Conservation (phyloP, 2,329 filamentous ascomycete species). For the Colletotrichum abscissum region DNA sequence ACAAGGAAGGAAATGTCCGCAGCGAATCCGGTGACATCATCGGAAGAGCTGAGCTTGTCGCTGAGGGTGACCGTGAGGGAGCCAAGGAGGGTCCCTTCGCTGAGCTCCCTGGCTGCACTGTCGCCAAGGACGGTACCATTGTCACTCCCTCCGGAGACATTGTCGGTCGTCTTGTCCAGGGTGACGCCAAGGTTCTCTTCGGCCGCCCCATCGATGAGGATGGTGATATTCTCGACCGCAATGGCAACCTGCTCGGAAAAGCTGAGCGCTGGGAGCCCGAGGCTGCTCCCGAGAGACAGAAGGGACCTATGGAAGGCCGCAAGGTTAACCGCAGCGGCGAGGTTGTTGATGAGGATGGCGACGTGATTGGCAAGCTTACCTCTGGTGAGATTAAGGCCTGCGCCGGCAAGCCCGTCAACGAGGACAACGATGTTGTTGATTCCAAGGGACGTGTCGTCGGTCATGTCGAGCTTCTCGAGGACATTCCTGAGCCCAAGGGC, state of each 20-base stretch:
- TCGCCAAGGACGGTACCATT: constrained; percentile 76
- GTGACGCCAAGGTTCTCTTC: constrained; percentile 77
- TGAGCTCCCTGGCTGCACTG: constrained; percentile 72
- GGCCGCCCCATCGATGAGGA: constrained; percentile 84
- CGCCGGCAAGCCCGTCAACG: constrained; percentile 76
- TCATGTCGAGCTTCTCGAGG: constrained; percentile 74
- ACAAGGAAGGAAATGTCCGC: constrained; percentile 77
- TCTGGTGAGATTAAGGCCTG: constrained; percentile 73
- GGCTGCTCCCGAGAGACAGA: constrained; percentile 61
- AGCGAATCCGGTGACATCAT: constrained; percentile 79
- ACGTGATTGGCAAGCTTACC: constrained; percentile 74
- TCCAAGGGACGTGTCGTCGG: constrained; percentile 74
- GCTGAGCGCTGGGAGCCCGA: constrained; percentile 67
- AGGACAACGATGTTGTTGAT: constrained; percentile 78
- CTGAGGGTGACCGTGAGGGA: constrained; percentile 73
- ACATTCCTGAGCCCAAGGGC: constrained; percentile 62
- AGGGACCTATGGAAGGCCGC: constrained; percentile 64
- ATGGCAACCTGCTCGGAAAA: constrained; percentile 69
- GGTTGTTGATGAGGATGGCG: constrained; percentile 68
- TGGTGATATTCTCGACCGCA: constrained; percentile 84
- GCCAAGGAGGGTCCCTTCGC: constrained; percentile 76
- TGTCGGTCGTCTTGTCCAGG: constrained; percentile 77
- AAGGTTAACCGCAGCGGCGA: constrained; percentile 71
- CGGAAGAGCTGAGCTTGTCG: constrained; percentile 74
- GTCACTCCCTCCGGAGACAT: constrained; percentile 75